Evolutionary conservation across 495 filamentous ascomycete genomes (phyloP).

Genomic region (Penicillium roqueforti): DNA sequence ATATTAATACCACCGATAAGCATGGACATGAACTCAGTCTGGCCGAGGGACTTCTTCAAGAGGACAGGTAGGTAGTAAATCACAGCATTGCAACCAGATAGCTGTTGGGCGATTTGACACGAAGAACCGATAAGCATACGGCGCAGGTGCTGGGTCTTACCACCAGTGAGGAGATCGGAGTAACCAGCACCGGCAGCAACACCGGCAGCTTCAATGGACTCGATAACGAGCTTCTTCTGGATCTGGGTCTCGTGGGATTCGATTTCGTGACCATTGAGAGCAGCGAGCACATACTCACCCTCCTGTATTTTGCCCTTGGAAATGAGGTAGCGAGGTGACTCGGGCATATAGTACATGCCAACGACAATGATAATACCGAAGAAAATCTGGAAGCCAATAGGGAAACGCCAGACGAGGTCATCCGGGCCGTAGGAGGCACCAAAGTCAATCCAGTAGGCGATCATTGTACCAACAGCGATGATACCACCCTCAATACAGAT

Average conservation of each 20-base stretch:
- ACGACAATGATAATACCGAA: slow-evolving; percentile 64
- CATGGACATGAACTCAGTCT: slow-evolving; percentile 59
- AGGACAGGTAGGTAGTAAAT: slow-evolving; percentile 85
- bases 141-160: slow-evolving; percentile 44
- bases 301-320: slow-evolving; percentile 63
- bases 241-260: slow-evolving; percentile 52
- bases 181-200: slow-evolving; percentile 33
- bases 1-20: slow-evolving; percentile 80
- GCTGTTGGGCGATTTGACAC: slow-evolving; percentile 78
- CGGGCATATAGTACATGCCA: slow-evolving; percentile 64
- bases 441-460: slow-evolving; percentile 85
- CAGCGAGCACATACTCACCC: slow-evolving; percentile 63
- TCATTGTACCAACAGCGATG: slow-evolving; percentile 70
- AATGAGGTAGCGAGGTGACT: slow-evolving; percentile 74
- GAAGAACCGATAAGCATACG: slow-evolving; percentile 51
- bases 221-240: slow-evolving; percentile 66
- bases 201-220: slow-evolving; percentile 63
- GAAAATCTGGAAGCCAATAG: slow-evolving; percentile 76
- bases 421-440: slow-evolving; percentile 64
- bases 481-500: slow-evolving; percentile 81
- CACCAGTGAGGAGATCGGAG: slow-evolving; percentile 40
- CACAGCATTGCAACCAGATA: slow-evolving; percentile 73
- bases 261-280: slow-evolving; percentile 58
- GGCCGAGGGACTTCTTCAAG: slow-evolving; percentile 61
- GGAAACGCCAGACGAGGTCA: slow-evolving; percentile 72